Evolutionary conservation across 768 basidiomycete species (phyloP), one percentile per base, ranked within the genome.

Genomic region (Hericium coralloides): DNA sequence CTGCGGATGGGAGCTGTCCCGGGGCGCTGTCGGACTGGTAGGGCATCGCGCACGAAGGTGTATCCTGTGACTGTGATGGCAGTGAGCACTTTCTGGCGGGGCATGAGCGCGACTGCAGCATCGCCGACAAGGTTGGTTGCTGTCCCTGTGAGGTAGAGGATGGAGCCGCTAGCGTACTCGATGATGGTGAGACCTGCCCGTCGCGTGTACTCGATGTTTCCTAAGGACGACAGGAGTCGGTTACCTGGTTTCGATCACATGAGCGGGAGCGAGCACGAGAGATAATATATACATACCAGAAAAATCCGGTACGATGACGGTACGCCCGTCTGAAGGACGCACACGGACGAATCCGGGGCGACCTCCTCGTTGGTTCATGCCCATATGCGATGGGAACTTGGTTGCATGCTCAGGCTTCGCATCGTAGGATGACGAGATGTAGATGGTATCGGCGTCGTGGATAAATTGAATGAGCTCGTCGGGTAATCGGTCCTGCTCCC

Each of bases 311-410:
- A 85, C 58, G 1, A 79, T 74, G 3, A 85, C 59, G 0, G 80
- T 85, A 38, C 79, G 74, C 14, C 78, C 75, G 59, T 85, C 79
- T 2, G 73, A 75, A 15, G 77, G 79, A 23, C 51, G 65, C n/a
- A 85, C 80, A 7, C 83, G 80, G 3, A 84, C 70, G 60, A 84
- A 85, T 0, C 83, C 84, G 9, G 74, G 76, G n/a, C 76, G 71
- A 2, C 85, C 85, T 9, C 83, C 83, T 4, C 85, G 79, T 51
- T 83, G 80, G 59, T 85, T 86, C 69, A 80, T 80, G 15, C 82
- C 81, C 9, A 82, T 62, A 60, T 84, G 83, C 1, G 83, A 83
- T 1, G 83, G 83, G 55, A 73, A 78, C 4, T 53, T 63, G 3
- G 62, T 48, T 3, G 68, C 70, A 15, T 82, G 78, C 6, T 70